Evolutionary conservation across 163 green algal species (phyloP).

Genomic region (Chlorella variabilis): DNA sequence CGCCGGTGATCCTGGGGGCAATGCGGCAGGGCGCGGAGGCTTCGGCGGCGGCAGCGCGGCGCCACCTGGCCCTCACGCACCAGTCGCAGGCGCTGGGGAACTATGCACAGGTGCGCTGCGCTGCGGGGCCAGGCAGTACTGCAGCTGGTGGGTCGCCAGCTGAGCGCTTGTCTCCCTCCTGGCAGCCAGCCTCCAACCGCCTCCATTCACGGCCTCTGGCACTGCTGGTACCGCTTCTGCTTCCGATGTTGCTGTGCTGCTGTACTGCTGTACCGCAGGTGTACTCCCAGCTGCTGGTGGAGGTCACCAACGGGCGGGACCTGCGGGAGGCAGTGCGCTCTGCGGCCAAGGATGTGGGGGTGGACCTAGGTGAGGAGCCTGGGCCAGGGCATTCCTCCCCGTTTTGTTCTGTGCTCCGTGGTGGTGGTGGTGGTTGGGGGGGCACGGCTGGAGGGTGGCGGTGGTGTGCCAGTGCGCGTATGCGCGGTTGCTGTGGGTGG

Average conservation of each 20-base stretch:
- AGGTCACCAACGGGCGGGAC: conserved; percentile 32
- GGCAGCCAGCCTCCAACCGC: no score
- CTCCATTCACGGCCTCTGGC: no score
- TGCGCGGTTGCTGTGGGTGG: no score
- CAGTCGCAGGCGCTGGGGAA: conserved; percentile 62
- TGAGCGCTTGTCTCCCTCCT: no score
- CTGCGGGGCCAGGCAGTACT: no score
- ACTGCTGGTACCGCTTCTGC: no score
- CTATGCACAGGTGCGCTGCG: conserved; percentile 43
- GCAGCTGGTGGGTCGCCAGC: no score
- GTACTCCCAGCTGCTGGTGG: conserved; percentile 57
- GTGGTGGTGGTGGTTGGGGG: no score
- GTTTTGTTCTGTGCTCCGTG: neutral
- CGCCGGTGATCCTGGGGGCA: conserved; percentile 61
- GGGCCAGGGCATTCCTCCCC: neutral
- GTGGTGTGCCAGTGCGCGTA: no score
- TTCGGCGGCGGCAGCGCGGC: conserved; percentile 38
- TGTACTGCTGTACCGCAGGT: no score
- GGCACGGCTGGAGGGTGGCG: no score
- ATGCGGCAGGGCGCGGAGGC: conserved; percentile 1
- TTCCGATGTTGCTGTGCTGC: no score
- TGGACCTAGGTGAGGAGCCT: conserved; percentile 43
- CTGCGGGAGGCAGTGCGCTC: neutral
- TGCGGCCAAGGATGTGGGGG: neutral
- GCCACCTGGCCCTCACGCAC: conserved; percentile 69